Percentiles rank a stretch among this genome's conserved stretches.
phyloP scores from a whole-genome alignment of 2,329 filamentous ascomycete genomes.

The Calonectria pseudoreteaudii region DNA sequence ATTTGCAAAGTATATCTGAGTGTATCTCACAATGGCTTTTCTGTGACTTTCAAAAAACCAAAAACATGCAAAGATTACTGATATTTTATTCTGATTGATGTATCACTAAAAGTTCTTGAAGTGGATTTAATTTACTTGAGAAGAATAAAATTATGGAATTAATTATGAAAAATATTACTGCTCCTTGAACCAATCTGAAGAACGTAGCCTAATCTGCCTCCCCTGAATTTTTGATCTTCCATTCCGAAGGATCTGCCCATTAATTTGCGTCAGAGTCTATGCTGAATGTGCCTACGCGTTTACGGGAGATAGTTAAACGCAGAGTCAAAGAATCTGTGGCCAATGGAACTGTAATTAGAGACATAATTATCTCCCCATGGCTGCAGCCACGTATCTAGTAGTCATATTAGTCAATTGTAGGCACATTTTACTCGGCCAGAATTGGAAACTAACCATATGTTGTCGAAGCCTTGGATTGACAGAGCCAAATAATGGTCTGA shows the following conservation, averaged over 20 bases:
- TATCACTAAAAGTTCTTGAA: too few species aligned
- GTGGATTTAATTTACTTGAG: too few species aligned
- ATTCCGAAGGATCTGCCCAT: background rate
- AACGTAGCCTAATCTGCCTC: background rate
- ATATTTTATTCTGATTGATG: too few species aligned
- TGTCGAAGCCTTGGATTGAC: constrained; percentile 17
- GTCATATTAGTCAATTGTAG: background rate
- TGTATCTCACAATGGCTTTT: too few species aligned
- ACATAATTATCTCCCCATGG: constrained; percentile 28
- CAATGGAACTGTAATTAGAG: background rate
- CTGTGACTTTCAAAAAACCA: too few species aligned
- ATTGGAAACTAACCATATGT: constrained; percentile 13
- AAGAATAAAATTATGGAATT: too few species aligned
- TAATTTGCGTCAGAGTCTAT: background rate
- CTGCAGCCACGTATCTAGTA: constrained; percentile 23
- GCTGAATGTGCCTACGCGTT: background rate
- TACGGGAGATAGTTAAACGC: background rate
- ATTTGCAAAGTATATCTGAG: too few species aligned
- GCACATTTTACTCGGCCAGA: background rate
- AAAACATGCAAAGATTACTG: too few species aligned
- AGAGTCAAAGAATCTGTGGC: constrained; percentile 16
- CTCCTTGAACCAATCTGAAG: background rate
- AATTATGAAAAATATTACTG: background rate
- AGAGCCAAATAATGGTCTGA: constrained; percentile 22
- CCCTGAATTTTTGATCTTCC: too few species aligned